Base-by-base conservation (phyloP, 2,329 filamentous ascomycete genomes). In the Emmonsiellopsis sp. region DNA sequence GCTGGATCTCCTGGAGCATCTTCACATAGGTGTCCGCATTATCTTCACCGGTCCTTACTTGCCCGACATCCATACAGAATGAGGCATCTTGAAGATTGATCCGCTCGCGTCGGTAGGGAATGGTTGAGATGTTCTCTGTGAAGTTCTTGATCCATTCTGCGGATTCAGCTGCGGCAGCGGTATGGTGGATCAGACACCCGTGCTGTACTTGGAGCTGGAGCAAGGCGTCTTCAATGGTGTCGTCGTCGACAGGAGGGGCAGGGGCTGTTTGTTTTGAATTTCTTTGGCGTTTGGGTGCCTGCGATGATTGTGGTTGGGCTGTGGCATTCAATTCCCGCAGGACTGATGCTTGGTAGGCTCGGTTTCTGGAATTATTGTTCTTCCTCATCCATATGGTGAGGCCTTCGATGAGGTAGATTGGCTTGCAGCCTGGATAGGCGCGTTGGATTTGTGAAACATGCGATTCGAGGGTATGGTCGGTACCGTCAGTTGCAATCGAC, bases 21-120 rank as follows among this genome's bases (percentile, higher is more conserved):
- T 81, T 81, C 44, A 82, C 73, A 57, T 85, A 92, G 0, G 83
- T 88, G 61, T 91, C 87, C 6, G 72, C 66, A 2, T 77, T 70
- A 43, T 81, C 79, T 32, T 85, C 80, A 32, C 87, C 87, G 0
- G 83, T 80, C 52, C 81, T 82, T 42, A 92, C 85, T 68, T 92
- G 87, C 0, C 87, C 87, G 0, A 76, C 74, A 51, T 88, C 86
- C 85, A 91, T 90, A 69, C 87, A 91, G 65, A 92, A 92, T 0
- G 79, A 76, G 3, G 71, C 66, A 59, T 73, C 68, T 13, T 74
- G 82, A 2, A 72, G 63, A 1, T 78, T 75, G 52, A 73, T 71
- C 34, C 70, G 65, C 52, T 75, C 70, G 6, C 62, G 65, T 11
- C 81, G 81, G 67, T 91, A 91, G 0, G 86, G 87, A 21, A 86